Evolutionary conservation across 176 grass and related monocot species (phyloP).

Genomic region (Tillandsia leiboldiana): DNA sequence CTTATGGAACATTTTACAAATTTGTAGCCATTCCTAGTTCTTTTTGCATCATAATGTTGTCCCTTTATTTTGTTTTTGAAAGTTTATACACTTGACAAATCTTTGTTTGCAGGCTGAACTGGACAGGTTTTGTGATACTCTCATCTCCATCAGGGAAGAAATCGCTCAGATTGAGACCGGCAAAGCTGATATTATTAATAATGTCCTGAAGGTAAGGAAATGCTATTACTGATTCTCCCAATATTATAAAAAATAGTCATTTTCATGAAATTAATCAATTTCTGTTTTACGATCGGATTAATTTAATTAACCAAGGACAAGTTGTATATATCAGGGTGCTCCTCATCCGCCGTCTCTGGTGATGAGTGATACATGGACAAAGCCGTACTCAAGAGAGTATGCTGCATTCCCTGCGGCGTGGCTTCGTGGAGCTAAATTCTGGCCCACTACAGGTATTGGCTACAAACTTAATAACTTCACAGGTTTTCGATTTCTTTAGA

Average conservation of each 20-base stretch:
- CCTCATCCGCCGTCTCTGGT: constrained; percentile 81
- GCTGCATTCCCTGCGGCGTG: constrained; percentile 88
- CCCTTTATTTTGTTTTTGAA: constrained; percentile 7
- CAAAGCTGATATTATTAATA: constrained; percentile 68
- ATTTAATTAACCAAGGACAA: not conserved
- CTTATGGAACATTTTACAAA: too few relatives aligned
- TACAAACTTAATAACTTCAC: not conserved
- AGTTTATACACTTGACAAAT: constrained; percentile 19
- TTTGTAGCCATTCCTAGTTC: not conserved
- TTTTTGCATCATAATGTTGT: not conserved
- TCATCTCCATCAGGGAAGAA: constrained; percentile 96
- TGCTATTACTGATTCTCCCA: not conserved
- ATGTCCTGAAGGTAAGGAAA: constrained; percentile 85
- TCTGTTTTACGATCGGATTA: too few relatives aligned
- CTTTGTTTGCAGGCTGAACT: constrained; percentile 64
- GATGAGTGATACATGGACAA: constrained; percentile 90
- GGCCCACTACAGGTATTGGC: constrained; percentile 75
- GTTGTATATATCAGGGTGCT: constrained; percentile 39
- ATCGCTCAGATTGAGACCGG: constrained; percentile 80
- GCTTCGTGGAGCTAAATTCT: constrained; percentile 93
- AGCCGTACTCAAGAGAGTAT: constrained; percentile 88
- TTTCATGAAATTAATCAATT: too few relatives aligned
- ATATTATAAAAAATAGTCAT: not conserved
- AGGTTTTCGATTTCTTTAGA: not conserved
- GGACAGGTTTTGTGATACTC: constrained; percentile 98